Conservation (phyloP, 352 stramenopile species). For the Globisporangium mamillatum region DNA sequence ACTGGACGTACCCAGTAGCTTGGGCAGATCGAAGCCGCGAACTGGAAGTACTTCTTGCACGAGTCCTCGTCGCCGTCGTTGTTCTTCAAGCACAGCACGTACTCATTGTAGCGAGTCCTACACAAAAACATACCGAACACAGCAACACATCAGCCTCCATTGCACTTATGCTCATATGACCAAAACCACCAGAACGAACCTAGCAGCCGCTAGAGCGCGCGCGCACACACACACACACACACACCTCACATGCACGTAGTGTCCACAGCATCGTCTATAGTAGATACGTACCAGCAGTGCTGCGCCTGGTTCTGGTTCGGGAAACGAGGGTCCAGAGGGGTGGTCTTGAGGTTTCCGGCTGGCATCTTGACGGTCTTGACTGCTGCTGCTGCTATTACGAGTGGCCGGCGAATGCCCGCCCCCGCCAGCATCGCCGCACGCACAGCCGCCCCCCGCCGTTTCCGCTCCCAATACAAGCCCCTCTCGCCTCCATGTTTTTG, state of each 20-base stretch:
- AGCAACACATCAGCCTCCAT: conserved; percentile 1
- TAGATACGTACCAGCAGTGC: conserved; percentile 69
- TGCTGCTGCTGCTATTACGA: conserved; percentile 11
- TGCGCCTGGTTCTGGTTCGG: conserved; percentile 87
- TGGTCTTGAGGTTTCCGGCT: conserved; percentile 72
- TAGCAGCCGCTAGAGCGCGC: not conserved
- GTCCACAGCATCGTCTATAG: not conserved
- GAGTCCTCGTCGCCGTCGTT: conserved; percentile 92
- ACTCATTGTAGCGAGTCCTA: conserved; percentile 96
- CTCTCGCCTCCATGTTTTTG: conserved; percentile 35
- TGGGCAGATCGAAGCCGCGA: conserved; percentile 73
- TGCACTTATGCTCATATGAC: not conserved
- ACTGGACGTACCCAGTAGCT: conserved; percentile 57
- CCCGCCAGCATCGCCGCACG: not conserved
- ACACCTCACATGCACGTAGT: not conserved
- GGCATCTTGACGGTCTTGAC: conserved; percentile 34
- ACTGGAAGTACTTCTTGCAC: conserved; percentile 80
- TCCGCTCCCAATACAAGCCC: conserved; percentile 11
- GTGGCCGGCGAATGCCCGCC: conserved; percentile 19
- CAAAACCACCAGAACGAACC: conserved; percentile 4
- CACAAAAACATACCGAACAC: not conserved
- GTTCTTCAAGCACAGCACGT: conserved; percentile 95
- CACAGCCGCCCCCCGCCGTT: not conserved
- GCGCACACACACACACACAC: not conserved
- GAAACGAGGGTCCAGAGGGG: conserved; percentile 83